Percentiles rank a stretch among this genome's conserved stretches.
phyloP scores from a whole-genome alignment of 805 yeast species.

The Candida boidinii region DNA sequence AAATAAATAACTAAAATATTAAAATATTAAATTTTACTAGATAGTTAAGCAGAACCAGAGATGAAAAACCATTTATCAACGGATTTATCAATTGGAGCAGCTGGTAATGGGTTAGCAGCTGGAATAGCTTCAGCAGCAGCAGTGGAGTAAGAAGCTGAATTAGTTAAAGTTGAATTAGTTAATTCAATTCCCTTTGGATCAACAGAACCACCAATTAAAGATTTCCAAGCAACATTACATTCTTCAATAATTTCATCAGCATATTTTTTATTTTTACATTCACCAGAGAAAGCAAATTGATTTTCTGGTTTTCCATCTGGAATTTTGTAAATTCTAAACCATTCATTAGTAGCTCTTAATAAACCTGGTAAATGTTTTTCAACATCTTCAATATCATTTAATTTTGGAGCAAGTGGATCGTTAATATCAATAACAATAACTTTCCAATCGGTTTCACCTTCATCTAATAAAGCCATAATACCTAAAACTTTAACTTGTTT shows the following conservation, averaged over 20 bases:
- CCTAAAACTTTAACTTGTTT: constrained; percentile 90
- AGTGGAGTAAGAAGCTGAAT: constrained; percentile 46
- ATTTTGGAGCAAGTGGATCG: constrained; percentile 83
- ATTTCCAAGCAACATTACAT: constrained; percentile 79
- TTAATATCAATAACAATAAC: constrained; percentile 79
- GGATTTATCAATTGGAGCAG: constrained; percentile 94
- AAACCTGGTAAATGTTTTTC: constrained; percentile 86
- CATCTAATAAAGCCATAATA: constrained; percentile 89
- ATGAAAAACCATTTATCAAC: constrained; percentile 98
- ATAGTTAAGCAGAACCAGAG: constrained; percentile 52
- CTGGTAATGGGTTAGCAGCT: constrained; percentile 60
- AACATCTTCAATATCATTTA: constrained; percentile 88
- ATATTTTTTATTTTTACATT: constrained; percentile 78
- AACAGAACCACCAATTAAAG: constrained; percentile 56
- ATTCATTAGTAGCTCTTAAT: constrained; percentile 87
- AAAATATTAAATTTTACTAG: neutral
- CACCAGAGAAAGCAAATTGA: constrained; percentile 94
- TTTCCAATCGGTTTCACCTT: constrained; percentile 89
- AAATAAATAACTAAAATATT: neutral
- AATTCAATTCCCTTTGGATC: constrained; percentile 63
- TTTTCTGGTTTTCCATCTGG: constrained; percentile 98
- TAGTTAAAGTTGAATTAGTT: constrained; percentile 63
- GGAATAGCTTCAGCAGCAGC: constrained; percentile 50
- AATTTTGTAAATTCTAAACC: constrained; percentile 97
- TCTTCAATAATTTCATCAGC: constrained; percentile 80